Conservation (phyloP, 257 asterid genomes). For the Nyctanthes arbortristis region DNA sequence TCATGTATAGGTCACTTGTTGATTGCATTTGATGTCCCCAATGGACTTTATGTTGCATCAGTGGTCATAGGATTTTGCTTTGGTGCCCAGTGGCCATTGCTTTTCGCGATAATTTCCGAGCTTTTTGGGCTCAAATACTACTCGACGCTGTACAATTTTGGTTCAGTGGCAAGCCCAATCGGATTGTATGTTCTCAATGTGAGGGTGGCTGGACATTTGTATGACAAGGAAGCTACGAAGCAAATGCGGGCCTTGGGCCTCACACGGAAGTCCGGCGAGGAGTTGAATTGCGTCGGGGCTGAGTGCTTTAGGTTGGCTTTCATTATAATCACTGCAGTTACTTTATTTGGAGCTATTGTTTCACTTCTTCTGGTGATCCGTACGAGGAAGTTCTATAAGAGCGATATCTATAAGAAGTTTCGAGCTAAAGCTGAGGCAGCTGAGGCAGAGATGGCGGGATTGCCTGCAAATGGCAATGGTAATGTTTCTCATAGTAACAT, state of each 20-base stretch:
- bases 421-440: constrained; percentile 41
- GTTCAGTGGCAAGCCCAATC: constrained; percentile 78
- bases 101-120: constrained; percentile 78
- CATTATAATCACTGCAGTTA: constrained; percentile 58
- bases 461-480: constrained; percentile 19
- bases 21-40: constrained; percentile 62
- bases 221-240: constrained; percentile 65
- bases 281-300: constrained; percentile 59
- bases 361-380: constrained; percentile 59
- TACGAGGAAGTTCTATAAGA: constrained; percentile 67
- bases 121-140: constrained; percentile 76
- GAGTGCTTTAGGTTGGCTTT: constrained; percentile 64
- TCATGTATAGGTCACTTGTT: constrained; percentile 69
- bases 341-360: constrained; percentile 59
- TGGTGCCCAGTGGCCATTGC: constrained; percentile 86
- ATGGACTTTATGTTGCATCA: constrained; percentile 70
- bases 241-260: constrained; percentile 44
- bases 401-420: constrained; percentile 72
- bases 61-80: constrained; percentile 81
- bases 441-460: constrained; percentile 28
- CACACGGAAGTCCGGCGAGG: constrained; percentile 44
- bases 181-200: constrained; percentile 68
- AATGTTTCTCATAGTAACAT: constrained; percentile 15
- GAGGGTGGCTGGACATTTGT: constrained; percentile 57
- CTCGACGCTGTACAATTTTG: constrained; percentile 75